These are phyloP conservation scores for Ocimum tenuiflorum DNA, from an alignment of 257 asterid species.

Conservation along the genomic window DNA sequence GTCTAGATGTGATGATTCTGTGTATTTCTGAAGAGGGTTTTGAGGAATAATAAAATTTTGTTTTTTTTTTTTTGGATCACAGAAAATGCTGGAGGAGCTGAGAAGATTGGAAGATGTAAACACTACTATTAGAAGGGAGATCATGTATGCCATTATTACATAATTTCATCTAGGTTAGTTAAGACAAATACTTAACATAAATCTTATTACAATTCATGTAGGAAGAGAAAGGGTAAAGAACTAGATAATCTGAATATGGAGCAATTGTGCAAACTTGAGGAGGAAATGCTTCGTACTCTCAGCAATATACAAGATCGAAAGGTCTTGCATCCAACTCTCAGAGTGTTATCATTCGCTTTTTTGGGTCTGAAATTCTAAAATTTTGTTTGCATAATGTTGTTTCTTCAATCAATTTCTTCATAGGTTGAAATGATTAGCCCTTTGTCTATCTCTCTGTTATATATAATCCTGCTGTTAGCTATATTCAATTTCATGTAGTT, in stretches of 20 bases:
- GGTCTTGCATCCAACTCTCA: constrained; percentile 12
- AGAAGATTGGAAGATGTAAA: constrained; percentile 36
- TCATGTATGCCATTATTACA: constrained; percentile 25
- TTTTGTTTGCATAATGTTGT: not conserved
- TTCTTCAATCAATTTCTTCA: not conserved
- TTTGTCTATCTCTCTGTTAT: not conserved
- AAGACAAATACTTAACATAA: not conserved
- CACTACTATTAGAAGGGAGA: constrained; percentile 33
- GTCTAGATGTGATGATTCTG: not conserved
- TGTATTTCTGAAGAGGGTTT: not conserved
- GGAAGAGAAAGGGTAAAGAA: constrained; percentile 8
- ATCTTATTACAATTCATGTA: not conserved
- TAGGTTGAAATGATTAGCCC: not conserved
- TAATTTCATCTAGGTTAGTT: not conserved
- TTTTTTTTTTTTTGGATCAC: not conserved
- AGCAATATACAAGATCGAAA: not conserved
- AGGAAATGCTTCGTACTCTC: not conserved
- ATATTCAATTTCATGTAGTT: not conserved
- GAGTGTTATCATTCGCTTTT: not conserved
- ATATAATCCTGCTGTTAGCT: not conserved
- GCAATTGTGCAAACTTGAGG: constrained; percentile 17
- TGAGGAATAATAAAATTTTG: not conserved
- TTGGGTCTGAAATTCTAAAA: not conserved
- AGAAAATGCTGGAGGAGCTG: constrained; percentile 54
- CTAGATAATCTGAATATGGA: constrained; percentile 9